Evolutionary conservation across 1,284 basidiomycete species (phyloP).

Genomic region (Austropuccinia psidii): DNA sequence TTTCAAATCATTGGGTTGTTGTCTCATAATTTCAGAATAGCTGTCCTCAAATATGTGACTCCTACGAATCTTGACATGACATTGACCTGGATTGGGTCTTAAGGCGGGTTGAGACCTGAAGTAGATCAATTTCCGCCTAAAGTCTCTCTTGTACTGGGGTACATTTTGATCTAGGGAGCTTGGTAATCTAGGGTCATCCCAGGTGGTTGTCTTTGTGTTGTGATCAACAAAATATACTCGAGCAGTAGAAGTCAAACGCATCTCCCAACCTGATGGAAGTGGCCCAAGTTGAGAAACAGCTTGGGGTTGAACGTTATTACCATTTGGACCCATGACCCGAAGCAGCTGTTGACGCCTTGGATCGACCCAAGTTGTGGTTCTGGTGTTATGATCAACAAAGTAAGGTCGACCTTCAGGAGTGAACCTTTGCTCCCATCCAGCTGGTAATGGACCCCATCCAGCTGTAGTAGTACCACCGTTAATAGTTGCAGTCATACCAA

Average conservation of each 20-base stretch:
- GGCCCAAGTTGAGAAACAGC: constrained; percentile 86
- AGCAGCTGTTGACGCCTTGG: constrained; percentile 79
- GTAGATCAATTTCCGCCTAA: constrained; percentile 95
- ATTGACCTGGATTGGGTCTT: constrained; percentile 70
- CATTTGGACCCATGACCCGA: constrained; percentile 75
- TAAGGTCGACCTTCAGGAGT: constrained; percentile 13
- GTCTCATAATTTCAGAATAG: constrained; percentile 90
- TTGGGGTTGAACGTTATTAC: constrained; percentile 68
- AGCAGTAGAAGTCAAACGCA: constrained; percentile 84
- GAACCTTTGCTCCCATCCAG: constrained; percentile 51
- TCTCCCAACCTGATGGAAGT: constrained; percentile 94
- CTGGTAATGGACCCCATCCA: constrained; percentile 49
- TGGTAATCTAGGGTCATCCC: constrained; percentile 67
- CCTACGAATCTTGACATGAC: constrained; percentile 87
- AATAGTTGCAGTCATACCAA: constrained; percentile 44
- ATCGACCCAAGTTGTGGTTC: constrained; percentile 96
- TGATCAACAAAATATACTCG: constrained; percentile 95
- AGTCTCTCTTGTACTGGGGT: constrained; percentile 99
- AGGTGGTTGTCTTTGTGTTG: constrained; percentile 88
- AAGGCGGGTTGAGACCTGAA: constrained; percentile 96
- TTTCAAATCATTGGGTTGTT: constrained; percentile 89
- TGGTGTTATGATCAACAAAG: constrained; percentile 80
- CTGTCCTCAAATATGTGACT: constrained; percentile 93
- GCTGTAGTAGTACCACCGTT: constrained; percentile 61
- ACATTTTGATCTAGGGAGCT: constrained; percentile 60